Conservation (phyloP, 164 flowering plant species). For the Berberis thunbergii region DNA sequence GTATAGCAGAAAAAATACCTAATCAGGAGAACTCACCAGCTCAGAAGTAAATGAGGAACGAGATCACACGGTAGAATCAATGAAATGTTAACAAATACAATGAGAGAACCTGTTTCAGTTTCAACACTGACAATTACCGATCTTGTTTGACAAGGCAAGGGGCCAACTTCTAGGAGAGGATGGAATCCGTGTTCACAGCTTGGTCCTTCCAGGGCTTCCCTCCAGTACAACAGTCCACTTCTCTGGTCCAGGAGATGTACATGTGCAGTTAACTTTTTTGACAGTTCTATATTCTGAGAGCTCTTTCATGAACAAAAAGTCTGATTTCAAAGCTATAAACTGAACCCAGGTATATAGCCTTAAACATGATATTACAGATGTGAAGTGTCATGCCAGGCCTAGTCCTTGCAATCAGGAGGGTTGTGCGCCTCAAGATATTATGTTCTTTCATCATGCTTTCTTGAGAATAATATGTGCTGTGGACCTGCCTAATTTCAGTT, state of each 20-base stretch:
- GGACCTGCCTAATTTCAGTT: no score
- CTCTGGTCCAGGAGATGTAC: constrained; percentile 80
- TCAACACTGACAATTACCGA: background rate
- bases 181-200: constrained; percentile 78
- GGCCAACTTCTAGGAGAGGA: constrained; percentile 51
- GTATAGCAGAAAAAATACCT: no score
- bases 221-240: constrained; percentile 72
- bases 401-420: constrained; percentile 69
- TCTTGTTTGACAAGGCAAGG: constrained; percentile 42
- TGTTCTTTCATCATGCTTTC: background rate
- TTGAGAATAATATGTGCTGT: no score
- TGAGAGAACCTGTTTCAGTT: no score
- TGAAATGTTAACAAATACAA: background rate
- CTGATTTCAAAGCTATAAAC: constrained; percentile 13
- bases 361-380: constrained; percentile 69
- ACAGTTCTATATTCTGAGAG: background rate
- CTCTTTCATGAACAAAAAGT: background rate
- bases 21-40: no score
- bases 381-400: constrained; percentile 83
- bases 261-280: constrained; percentile 20
- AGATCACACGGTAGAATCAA: background rate
- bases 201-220: constrained; percentile 83
- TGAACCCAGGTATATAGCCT: constrained; percentile 52
- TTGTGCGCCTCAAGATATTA: constrained; percentile 71
- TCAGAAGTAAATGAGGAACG: background rate